A percentile compares a stretch with the other conserved stretches of the same genome.
Conservation (phyloP, 2,329 filamentous ascomycete species). For the Sporothrix curviconia region DNA sequence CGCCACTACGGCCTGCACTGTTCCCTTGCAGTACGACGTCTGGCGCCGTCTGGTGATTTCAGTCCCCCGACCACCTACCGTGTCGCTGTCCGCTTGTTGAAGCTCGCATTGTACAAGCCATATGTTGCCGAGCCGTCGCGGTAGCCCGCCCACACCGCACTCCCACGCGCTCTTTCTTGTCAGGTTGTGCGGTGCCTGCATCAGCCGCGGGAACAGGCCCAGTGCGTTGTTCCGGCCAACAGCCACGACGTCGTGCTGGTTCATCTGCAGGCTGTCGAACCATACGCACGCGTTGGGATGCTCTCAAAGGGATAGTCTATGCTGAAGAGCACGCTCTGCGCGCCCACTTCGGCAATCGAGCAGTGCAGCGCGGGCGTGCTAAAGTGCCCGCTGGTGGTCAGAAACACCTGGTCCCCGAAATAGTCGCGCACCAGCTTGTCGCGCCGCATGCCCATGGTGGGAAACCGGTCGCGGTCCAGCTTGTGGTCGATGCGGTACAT, state of each 20-base stretch:
- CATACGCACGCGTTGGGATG: constrained; percentile 22
- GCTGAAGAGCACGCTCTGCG: constrained; percentile 21
- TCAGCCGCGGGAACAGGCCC: constrained; percentile 19
- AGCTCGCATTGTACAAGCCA: constrained; percentile 19
- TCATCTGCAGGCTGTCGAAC: constrained; percentile 22
- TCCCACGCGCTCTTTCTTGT: constrained; percentile 17
- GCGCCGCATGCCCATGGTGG: constrained; percentile 20
- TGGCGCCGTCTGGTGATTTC: not conserved
- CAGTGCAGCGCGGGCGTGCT: constrained; percentile 23
- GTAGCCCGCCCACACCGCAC: constrained; percentile 19
- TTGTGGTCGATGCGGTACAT: constrained; percentile 24
- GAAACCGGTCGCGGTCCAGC: constrained; percentile 21
- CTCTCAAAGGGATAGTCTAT: constrained; percentile 25
- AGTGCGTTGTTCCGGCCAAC: constrained; percentile 23
- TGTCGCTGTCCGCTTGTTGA: constrained; percentile 4
- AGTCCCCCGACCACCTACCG: not conserved
- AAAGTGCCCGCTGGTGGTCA: constrained; percentile 24
- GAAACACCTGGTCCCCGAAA: constrained; percentile 22
- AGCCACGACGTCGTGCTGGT: constrained; percentile 19
- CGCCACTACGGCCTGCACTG: not conserved
- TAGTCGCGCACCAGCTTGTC: constrained; percentile 22
- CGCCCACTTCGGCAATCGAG: constrained; percentile 21
- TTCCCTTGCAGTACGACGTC: too few species aligned
- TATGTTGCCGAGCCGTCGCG: constrained; percentile 19
- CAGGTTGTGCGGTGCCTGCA: constrained; percentile 16